These are phyloP conservation scores for Ormosia emarginata DNA, from an alignment of 306 rosid species.

Conservation along the genomic window DNA sequence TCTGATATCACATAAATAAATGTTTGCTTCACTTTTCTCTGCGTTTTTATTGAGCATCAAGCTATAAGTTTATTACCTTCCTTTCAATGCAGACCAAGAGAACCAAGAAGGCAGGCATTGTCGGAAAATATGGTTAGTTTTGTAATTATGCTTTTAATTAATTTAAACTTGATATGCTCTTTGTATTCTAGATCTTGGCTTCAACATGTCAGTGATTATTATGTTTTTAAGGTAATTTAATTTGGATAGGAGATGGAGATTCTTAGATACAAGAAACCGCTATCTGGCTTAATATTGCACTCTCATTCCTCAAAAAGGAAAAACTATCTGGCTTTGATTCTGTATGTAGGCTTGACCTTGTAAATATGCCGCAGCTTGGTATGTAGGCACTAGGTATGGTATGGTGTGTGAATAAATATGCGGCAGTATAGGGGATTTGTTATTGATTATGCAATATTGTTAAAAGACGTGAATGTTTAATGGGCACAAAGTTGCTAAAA, in stretches of 20 bases:
- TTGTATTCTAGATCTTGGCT: neutral
- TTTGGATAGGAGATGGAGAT: neutral
- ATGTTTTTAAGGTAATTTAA: neutral
- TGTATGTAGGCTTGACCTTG: neutral
- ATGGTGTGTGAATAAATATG: neutral
- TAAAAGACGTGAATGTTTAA: neutral
- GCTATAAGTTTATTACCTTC: neutral
- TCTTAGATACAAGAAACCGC: neutral
- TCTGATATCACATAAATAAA: neutral
- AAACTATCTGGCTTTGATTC: neutral
- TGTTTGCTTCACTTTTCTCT: neutral
- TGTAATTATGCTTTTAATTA: neutral
- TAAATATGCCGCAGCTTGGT: neutral
- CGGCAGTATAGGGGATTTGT: neutral
- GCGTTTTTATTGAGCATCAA: neutral
- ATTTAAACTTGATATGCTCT: neutral
- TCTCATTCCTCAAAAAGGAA: neutral
- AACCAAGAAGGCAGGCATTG: constrained; percentile 81
- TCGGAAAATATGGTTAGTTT: constrained; percentile 64
- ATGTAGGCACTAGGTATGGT: neutral
- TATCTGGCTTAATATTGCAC: no score
- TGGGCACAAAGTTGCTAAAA: neutral
- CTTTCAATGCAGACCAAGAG: constrained; percentile 61
- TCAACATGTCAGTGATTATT: neutral
- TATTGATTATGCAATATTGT: neutral